A percentile compares a stretch with the other conserved stretches of the same genome.
Evolutionary conservation across 73 alveolate genomes (phyloP).

Genomic region (Uronychia binucleata): DNA sequence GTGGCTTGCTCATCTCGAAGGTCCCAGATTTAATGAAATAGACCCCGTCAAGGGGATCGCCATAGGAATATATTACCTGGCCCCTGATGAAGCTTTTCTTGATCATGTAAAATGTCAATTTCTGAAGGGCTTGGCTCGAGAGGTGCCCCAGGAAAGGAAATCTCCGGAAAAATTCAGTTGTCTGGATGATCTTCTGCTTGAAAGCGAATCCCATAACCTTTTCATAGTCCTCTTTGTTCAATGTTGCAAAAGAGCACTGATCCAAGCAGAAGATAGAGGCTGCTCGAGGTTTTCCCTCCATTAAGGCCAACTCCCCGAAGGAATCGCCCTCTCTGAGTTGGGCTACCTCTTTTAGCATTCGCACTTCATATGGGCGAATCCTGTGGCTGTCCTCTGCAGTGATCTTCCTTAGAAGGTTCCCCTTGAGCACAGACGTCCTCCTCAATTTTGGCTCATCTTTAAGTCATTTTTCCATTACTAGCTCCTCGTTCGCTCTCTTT

Average conservation of each 20-base stretch:
- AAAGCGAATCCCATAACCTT: background rate
- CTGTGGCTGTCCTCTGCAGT: background rate
- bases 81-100: background rate
- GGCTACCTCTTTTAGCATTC: background rate
- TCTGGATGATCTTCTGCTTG: background rate
- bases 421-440: background rate
- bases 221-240: slow-evolving; percentile 47
- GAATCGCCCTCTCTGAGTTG: slow-evolving; percentile 41
- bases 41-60: background rate
- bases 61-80: background rate
- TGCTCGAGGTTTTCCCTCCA: slow-evolving; percentile 62
- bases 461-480: no score
- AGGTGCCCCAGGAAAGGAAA: background rate
- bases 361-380: background rate
- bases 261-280: slow-evolving; percentile 60
- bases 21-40: background rate
- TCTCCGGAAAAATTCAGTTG: background rate
- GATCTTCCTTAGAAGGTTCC: background rate
- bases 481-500: no score
- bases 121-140: background rate
- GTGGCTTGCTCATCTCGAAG: background rate
- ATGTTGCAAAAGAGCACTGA: slow-evolving; percentile 64
- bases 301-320: slow-evolving; percentile 74
- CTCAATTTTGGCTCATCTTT: background rate
- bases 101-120: background rate